Conservation (phyloP, 805 yeast genomes). For the Candida ipomoeae region DNA sequence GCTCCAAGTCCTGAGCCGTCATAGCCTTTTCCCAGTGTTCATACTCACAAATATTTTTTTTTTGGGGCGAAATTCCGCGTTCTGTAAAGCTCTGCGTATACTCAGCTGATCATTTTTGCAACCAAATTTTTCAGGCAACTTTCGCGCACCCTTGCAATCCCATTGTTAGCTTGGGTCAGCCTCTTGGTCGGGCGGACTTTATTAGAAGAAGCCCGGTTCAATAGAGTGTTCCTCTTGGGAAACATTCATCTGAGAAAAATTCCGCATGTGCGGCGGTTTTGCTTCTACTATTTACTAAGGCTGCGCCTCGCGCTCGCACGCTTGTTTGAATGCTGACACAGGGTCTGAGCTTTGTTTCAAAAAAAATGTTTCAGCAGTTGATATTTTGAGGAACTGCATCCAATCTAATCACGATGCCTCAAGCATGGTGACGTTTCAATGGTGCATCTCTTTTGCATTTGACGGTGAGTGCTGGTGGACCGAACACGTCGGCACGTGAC, state of each 20-base stretch:
- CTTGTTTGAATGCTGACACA: not conserved
- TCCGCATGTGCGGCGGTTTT: not conserved
- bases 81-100: not conserved
- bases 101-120: constrained; percentile 3
- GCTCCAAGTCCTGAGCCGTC: not conserved
- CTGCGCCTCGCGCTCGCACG: not conserved
- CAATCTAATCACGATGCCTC: not conserved
- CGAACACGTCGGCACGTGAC: not conserved
- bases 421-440: too few relatives aligned
- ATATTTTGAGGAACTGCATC: too few relatives aligned
- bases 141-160: not conserved
- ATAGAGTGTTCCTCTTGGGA: not conserved
- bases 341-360: too few relatives aligned
- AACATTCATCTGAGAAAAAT: not conserved
- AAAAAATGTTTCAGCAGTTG: too few relatives aligned
- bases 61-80: not conserved
- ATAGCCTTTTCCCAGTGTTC: not conserved
- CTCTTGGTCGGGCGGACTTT: not conserved
- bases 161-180: not conserved
- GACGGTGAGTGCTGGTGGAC: not conserved
- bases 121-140: not conserved
- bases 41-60: not conserved
- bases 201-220: too few relatives aligned
- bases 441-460: not conserved
- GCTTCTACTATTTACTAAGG: not conserved